Percentiles rank a stretch among this genome's conserved stretches.
These are phyloP conservation scores for Pyricularia sp. DNA, from an alignment of 2,329 filamentous ascomycete species.

Conservation along the genomic window DNA sequence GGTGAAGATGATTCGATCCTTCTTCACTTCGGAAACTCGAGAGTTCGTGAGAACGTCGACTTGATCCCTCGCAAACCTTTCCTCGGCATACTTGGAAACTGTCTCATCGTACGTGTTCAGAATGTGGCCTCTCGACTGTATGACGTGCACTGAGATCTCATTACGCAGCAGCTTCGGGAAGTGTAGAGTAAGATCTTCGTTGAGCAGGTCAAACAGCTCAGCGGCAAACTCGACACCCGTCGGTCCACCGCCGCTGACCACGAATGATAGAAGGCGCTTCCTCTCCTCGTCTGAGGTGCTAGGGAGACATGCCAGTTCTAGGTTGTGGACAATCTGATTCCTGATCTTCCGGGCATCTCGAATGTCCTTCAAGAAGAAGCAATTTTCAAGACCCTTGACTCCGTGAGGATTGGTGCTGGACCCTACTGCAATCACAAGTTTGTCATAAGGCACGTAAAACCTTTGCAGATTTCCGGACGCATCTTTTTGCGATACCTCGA, in stretches of 20 bases:
- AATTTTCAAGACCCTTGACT: slow-evolving; percentile 88
- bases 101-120: slow-evolving; percentile 97
- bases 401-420: slow-evolving; percentile 92
- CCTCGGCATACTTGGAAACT: slow-evolving; percentile 84
- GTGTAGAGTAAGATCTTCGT: slow-evolving; percentile 76
- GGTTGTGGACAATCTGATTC: slow-evolving; percentile 78
- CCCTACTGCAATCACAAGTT: slow-evolving; percentile 85
- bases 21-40: slow-evolving; percentile 77
- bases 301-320: slow-evolving; percentile 86
- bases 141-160: slow-evolving; percentile 94
- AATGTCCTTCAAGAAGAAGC: slow-evolving; percentile 92
- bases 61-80: slow-evolving; percentile 81
- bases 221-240: slow-evolving; percentile 97
- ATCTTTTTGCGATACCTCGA: slow-evolving; percentile 74
- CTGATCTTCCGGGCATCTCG: slow-evolving; percentile 84
- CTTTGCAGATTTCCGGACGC: slow-evolving; percentile 60
- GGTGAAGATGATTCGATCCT: slow-evolving; percentile 80
- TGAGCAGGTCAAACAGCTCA: slow-evolving; percentile 90
- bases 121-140: slow-evolving; percentile 90
- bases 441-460: slow-evolving; percentile 97
- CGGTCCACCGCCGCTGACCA: slow-evolving; percentile 89
- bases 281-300: slow-evolving; percentile 86
- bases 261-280: slow-evolving; percentile 80
- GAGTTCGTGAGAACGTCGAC: slow-evolving; percentile 90
- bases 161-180: slow-evolving; percentile 91